phyloP scores from a whole-genome alignment of 1,284 basidiomycete genomes.

The Apiotrichum veenhuisii region DNA sequence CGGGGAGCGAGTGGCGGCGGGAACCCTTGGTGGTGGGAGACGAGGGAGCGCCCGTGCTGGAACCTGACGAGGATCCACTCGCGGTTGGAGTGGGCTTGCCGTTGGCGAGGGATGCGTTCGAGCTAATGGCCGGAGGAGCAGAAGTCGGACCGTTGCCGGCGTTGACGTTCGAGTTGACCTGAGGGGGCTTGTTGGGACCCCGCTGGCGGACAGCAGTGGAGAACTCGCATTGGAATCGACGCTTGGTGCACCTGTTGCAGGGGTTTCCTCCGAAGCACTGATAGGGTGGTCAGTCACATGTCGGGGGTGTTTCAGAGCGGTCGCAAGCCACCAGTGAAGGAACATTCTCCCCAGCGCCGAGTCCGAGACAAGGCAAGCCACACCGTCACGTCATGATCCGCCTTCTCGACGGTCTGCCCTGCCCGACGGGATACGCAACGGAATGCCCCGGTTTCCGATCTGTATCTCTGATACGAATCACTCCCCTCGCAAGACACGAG shows the following conservation, averaged over 20 bases:
- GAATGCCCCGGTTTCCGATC: neutral
- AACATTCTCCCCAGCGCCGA: neutral
- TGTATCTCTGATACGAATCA: neutral
- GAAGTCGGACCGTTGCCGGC: neutral
- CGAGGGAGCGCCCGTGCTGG: neutral
- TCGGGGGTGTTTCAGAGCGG: neutral
- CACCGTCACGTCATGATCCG: neutral
- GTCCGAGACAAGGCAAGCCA: neutral
- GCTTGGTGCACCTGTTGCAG: conserved; percentile 23
- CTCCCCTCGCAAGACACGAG: neutral
- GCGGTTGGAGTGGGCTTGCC: neutral
- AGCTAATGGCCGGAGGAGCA: neutral
- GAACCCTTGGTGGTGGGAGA: neutral
- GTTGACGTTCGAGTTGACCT: neutral
- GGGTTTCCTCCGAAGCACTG: conserved; percentile 25
- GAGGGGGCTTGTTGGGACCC: conserved; percentile 18
- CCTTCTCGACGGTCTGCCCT: no score
- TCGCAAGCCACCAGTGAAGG: neutral
- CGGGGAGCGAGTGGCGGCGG: conserved; percentile 20
- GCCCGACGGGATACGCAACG: neutral
- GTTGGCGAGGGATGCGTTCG: neutral
- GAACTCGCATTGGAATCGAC: conserved; percentile 24
- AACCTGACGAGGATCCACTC: neutral
- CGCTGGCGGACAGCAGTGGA: conserved; percentile 21
- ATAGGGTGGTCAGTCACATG: conserved; percentile 1